Base-by-base conservation (phyloP, 805 yeast species). In the Torulaspora franciscae region DNA sequence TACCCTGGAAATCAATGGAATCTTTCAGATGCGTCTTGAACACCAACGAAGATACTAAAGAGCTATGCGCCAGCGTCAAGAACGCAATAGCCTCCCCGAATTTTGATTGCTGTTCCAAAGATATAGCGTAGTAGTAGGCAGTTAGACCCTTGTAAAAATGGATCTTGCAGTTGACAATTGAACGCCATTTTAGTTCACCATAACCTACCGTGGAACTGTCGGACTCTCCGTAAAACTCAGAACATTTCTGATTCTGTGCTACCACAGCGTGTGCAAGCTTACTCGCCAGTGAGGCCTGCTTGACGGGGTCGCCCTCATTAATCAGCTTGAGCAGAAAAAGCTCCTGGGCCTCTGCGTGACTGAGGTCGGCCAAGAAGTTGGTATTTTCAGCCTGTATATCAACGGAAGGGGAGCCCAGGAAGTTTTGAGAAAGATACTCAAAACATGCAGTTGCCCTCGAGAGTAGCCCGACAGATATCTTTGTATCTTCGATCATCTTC, bases 311-410 rank as follows among this genome's bases (percentile, higher is more conserved):
- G 3, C 67, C 60, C 2, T 65, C 67, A 45, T 68, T 72, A 14
- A 70, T 32, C 29, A 87, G 77, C 51, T 79, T 83, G 56, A 81
- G 61, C 2, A 83, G 66, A 61, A 91, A 90, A 6, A 84, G 75
- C 53, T 93, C 96, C 60, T 90, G 96, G 2, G 93, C 87, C 62
- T 91, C 96, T 0, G 95, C 93, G 44, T 88, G 69, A 78, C 83
- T 79, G 43, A 90, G 62, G 51, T 74, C 75, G 11, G 73, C 62
- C 40, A 91, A 71, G 28, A 86, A 81, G 33, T 73, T 72, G 7
- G 86, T 77, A 0, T 87, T 80, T 17, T 82, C 78, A 27, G 83
- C 84, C 48, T 75, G 71, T 40, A 90, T 68, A 64, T 91, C 99
- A 4, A 74, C 69, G 3, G 89, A 79, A 0, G 98, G 96, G 0